A percentile compares a stretch with the other conserved stretches of the same genome.
Conservation (phyloP, 768 basidiomycete genomes). For the Agaricus bisporus region DNA sequence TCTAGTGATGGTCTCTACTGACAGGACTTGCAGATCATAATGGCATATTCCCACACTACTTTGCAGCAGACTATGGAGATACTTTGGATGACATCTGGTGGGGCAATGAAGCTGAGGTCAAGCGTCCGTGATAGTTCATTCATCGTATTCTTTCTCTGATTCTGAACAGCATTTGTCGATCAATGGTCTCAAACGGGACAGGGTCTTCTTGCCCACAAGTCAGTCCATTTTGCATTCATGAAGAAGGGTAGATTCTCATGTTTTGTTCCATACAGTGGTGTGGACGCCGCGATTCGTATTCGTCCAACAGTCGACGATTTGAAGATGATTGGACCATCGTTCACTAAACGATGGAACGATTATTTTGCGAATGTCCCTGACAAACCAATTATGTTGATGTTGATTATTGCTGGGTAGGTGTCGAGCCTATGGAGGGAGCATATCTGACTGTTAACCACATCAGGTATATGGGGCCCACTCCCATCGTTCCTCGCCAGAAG, state of each 20-base stretch:
- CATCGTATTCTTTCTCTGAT: neutral
- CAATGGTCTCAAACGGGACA: slow-evolving; percentile 30
- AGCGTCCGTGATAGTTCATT: slow-evolving; percentile 28
- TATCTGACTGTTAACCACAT: no score
- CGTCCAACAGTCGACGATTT: slow-evolving; percentile 47
- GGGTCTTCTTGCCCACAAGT: slow-evolving; percentile 54
- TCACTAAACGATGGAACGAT: slow-evolving; percentile 40
- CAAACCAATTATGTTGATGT: slow-evolving; percentile 46
- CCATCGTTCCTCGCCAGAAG: no score
- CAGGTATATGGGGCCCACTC: no score
- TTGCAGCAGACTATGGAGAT: slow-evolving; percentile 37
- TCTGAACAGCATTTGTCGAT: slow-evolving; percentile 13
- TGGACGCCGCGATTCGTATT: slow-evolving; percentile 52
- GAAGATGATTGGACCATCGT: slow-evolving; percentile 40
- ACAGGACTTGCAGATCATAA: slow-evolving; percentile 32
- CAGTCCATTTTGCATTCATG: slow-evolving; percentile 6
- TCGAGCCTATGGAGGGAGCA: no score
- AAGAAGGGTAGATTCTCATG: neutral
- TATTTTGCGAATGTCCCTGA: slow-evolving; percentile 48
- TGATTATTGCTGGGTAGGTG: slow-evolving; percentile 37
- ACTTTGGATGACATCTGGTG: slow-evolving; percentile 45
- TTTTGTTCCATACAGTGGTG: slow-evolving; percentile 27
- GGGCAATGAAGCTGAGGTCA: slow-evolving; percentile 28
- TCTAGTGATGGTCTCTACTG: neutral
- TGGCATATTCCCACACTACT: slow-evolving; percentile 29